These are phyloP conservation scores for Citrullus amarus DNA, from an alignment of 306 rosid species.

Conservation along the genomic window DNA sequence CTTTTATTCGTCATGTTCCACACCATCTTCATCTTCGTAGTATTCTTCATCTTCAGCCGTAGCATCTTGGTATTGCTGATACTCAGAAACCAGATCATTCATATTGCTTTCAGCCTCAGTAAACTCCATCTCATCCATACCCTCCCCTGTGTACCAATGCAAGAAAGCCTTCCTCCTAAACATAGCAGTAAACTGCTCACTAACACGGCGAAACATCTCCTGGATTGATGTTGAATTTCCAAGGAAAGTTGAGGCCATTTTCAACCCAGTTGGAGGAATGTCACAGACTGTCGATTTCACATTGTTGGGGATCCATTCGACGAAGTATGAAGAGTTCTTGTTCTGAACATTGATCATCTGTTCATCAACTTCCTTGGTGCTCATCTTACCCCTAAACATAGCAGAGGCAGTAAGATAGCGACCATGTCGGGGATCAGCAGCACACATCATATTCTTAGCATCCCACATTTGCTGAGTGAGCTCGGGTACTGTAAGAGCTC, in stretches of 20 bases:
- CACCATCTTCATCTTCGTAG: constrained; percentile 25
- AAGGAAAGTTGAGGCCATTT: constrained; percentile 39
- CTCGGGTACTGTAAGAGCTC: constrained; percentile 41
- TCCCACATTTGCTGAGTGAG: constrained; percentile 56
- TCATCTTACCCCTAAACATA: constrained; percentile 43
- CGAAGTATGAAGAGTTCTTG: constrained; percentile 37
- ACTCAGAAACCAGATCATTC: constrained; percentile 39
- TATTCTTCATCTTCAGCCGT: constrained; percentile 43
- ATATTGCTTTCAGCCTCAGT: constrained; percentile 38
- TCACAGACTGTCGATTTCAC: constrained; percentile 43
- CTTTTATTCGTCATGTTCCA: constrained; percentile 3
- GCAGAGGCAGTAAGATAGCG: constrained; percentile 44
- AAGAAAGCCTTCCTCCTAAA: constrained; percentile 38
- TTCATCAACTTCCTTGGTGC: constrained; percentile 42
- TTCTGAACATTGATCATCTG: constrained; percentile 43
- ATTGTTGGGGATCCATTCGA: constrained; percentile 42
- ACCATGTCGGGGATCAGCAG: constrained; percentile 40
- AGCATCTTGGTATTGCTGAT: constrained; percentile 46
- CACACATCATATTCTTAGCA: constrained; percentile 48
- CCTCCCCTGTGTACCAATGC: constrained; percentile 39
- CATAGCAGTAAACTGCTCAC: constrained; percentile 38
- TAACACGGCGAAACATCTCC: constrained; percentile 31
- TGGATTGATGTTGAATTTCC: constrained; percentile 33
- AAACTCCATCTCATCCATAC: constrained; percentile 38
- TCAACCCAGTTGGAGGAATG: constrained; percentile 38